phyloP scores from a whole-genome alignment of 176 grass and related monocot species.

The Oryza coarctata region DNA sequence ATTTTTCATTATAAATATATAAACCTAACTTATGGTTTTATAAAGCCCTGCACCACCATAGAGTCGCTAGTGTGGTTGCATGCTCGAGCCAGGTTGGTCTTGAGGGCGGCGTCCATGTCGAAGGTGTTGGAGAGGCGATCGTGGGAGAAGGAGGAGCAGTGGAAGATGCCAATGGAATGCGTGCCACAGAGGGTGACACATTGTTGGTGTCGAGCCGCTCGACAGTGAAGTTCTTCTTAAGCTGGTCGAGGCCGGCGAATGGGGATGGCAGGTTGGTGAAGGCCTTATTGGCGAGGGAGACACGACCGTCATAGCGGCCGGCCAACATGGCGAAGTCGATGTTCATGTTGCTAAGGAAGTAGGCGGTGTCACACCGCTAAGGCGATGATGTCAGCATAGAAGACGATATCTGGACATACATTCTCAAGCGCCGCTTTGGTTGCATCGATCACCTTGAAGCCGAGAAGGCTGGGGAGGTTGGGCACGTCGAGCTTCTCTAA shows the following conservation, averaged over 20 bases:
- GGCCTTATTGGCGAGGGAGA: conserved; percentile 25
- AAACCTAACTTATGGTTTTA: too few relatives aligned
- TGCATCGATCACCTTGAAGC: conserved; percentile 45
- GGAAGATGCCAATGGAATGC: conserved; percentile 15
- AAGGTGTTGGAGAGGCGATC: neutral
- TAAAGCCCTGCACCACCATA: conserved; percentile 1
- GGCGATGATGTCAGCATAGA: conserved; percentile 49
- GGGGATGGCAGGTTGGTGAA: conserved; percentile 28
- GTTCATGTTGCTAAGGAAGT: neutral
- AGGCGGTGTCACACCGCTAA: conserved; percentile 48
- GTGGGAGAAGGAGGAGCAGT: conserved; percentile 43
- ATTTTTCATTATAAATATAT: too few relatives aligned
- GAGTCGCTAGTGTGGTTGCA: neutral
- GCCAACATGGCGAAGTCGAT: conserved; percentile 38
- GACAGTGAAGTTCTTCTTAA: conserved; percentile 26
- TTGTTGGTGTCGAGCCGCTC: conserved; percentile 24
- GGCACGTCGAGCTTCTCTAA: conserved; percentile 37
- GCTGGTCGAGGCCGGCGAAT: neutral
- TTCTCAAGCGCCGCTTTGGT: conserved; percentile 35
- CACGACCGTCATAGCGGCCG: conserved; percentile 41
- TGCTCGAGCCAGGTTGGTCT: neutral
- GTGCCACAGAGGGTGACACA: conserved; percentile 18
- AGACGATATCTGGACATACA: conserved; percentile 38
- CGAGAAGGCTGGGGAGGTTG: conserved; percentile 38
- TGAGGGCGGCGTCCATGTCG: conserved; percentile 20